Base-by-base conservation (phyloP, 441 rosid species). In the Erysimum cheiri region DNA sequence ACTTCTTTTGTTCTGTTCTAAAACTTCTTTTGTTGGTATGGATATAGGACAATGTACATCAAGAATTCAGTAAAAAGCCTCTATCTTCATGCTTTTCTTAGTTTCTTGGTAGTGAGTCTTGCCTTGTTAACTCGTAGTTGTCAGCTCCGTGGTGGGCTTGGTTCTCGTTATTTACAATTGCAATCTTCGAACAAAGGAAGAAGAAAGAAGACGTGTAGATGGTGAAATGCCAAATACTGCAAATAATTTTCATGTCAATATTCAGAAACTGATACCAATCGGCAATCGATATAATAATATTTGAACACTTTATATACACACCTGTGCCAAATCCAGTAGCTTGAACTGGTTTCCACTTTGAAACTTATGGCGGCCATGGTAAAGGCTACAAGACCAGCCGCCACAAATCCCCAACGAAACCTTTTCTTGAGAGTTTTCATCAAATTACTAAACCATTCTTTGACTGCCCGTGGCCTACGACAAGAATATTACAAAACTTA, bases 311-410 rank as follows among this genome's bases (percentile, higher is more conserved):
- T 2, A 64, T 13, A 75, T 24, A 44, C 64, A 48, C 68, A 88
- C 99, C 98, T 95, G 87, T 95, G 99, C 98, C 98, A 92, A 78
- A 95, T 89, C 99, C 99, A 95, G 89, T 95, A 95, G 83, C 76
- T 89, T 80, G 89, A 85, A 64, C 91, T 90, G 75, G 77, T 82
- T 82, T 92, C 98, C 35, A 95, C 82, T 46, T 84, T 87, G 89
- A 96, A 85, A 85, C 98, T 92, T 75, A 85, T 72, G 35, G 84
- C 97, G 47, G 99, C 99, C 85, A 90, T 78, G 73, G 85, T 65
- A 60, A 92, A 77, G 64, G 91, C 86, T 58, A 60, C 50, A 74
- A 84, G 87, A 52, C 98, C 99, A 6, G 83, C 90, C 2, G 82
- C 74, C 7, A 88, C 39, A 71, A 85, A 88, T 17, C 84, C 89